Evolutionary conservation across 2,329 filamentous ascomycete genomes (phyloP).

Genomic region (Exophiala calicioides): DNA sequence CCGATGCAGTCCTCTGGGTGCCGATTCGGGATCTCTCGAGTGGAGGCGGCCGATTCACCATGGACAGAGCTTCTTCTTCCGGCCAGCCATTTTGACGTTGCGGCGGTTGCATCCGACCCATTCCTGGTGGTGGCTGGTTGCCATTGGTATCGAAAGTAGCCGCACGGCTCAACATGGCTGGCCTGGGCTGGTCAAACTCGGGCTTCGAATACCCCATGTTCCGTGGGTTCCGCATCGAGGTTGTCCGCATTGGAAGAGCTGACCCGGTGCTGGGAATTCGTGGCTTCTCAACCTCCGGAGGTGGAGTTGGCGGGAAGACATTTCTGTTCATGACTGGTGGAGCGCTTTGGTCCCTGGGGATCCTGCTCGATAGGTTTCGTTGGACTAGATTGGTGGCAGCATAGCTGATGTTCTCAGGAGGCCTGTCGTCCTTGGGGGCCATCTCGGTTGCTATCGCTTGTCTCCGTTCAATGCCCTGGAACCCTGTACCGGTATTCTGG

Average conservation of each 20-base stretch:
- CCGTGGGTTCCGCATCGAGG: constrained; percentile 48
- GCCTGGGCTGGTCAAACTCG: constrained; percentile 18
- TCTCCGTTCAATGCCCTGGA: constrained; percentile 76
- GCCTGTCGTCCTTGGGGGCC: constrained; percentile 67
- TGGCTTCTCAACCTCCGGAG: constrained; percentile 78
- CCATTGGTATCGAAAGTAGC: constrained; percentile 25
- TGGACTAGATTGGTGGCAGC: constrained; percentile 93
- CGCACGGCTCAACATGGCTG: constrained; percentile 24
- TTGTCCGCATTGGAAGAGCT: constrained; percentile 48
- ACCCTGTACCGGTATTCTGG: constrained; percentile 77
- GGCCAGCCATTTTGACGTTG: constrained; percentile 33
- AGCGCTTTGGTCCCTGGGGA: constrained; percentile 75
- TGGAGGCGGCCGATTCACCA: constrained; percentile 11
- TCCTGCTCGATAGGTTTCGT: constrained; percentile 72
- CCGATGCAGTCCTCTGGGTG: constrained; percentile 53
- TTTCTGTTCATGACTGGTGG: constrained; percentile 71
- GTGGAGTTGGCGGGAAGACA: constrained; percentile 96
- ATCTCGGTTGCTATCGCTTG: constrained; percentile 33
- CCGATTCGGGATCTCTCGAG: constrained; percentile 41
- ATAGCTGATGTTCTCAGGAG: constrained; percentile 81
- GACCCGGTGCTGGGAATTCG: constrained; percentile 24
- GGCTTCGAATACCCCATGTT: constrained; percentile 29
- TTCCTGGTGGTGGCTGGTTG: constrained; percentile 43
- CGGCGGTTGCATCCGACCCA: constrained; percentile 30
- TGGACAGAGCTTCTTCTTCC: constrained; percentile 15